Evolutionary conservation across 768 basidiomycete species (phyloP).

Genomic region (Rhodotorula kratochvilovae): DNA sequence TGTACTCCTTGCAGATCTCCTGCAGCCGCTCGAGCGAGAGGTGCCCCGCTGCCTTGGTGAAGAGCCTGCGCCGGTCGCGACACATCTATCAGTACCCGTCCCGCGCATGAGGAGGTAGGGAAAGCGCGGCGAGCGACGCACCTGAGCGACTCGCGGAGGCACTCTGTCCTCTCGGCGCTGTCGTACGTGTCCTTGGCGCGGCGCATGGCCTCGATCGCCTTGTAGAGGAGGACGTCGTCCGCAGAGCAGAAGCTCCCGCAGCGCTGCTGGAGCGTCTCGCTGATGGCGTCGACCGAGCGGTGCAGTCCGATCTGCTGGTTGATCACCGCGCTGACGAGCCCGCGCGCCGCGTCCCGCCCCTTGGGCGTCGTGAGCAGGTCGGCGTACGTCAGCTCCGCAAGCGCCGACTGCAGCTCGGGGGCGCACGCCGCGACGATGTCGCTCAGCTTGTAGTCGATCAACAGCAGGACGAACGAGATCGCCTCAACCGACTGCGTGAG

Average conservation of each 20-base stretch:
- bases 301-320: conserved; percentile 98
- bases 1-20: conserved; percentile 85
- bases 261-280: conserved; percentile 84
- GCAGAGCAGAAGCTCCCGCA: conserved; percentile 98
- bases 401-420: conserved; percentile 61
- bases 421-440: conserved; percentile 76
- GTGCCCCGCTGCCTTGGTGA: conserved; percentile 79
- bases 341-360: conserved; percentile 81
- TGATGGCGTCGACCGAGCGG: conserved; percentile 96
- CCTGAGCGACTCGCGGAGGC: conserved; percentile 82
- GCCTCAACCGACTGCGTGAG: conserved; percentile 85
- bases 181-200: conserved; percentile 78
- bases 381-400: conserved; percentile 72
- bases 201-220: conserved; percentile 90
- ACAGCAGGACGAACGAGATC: conserved; percentile 82
- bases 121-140: conserved; percentile 46
- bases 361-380: conserved; percentile 73
- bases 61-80: conserved; percentile 57
- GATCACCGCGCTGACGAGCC: conserved; percentile 89
- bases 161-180: conserved; percentile 67
- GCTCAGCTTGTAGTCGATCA: conserved; percentile 83
- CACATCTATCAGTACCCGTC: background rate
- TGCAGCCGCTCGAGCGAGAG: conserved; percentile 76
- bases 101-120: too few relatives aligned
- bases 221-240: conserved; percentile 96